Evolutionary conservation across 140 eudicot species (phyloP).

Genomic region (Erigeron philadelphicus): DNA sequence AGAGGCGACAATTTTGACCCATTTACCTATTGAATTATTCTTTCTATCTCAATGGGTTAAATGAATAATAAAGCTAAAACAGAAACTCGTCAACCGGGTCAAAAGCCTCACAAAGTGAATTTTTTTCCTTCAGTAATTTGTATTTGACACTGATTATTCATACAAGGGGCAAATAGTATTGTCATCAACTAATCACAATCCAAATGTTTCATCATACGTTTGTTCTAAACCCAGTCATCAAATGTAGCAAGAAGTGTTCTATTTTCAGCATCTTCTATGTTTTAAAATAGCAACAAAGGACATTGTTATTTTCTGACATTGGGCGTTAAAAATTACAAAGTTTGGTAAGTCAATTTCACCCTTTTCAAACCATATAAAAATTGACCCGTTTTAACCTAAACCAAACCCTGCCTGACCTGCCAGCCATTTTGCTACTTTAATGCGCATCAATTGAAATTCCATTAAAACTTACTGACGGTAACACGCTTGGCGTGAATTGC

Average conservation of each 20-base stretch:
- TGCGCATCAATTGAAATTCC: not conserved
- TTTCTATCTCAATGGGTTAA: not conserved
- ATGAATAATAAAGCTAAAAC: not conserved
- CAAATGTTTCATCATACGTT: not conserved
- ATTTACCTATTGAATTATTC: not conserved
- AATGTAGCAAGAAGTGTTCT: not conserved
- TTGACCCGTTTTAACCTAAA: not conserved
- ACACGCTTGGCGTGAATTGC: constrained; percentile 88
- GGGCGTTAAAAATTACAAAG: not conserved
- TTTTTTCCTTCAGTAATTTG: not conserved
- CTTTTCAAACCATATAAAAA: not conserved
- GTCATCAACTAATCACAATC: not conserved
- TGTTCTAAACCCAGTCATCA: not conserved
- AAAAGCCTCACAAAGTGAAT: not conserved
- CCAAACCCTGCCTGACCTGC: not conserved
- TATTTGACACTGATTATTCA: not conserved
- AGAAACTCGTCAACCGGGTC: not conserved
- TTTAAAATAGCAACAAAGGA: not conserved
- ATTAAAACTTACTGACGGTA: constrained; percentile 67
- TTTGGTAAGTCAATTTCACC: not conserved
- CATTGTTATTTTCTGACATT: not conserved
- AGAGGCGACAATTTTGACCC: not conserved
- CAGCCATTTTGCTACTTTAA: not conserved
- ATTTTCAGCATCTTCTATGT: not conserved
- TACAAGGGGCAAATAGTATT: not conserved